Percentiles rank a stretch among this genome's conserved stretches.
phyloP scores from a whole-genome alignment of 208 protist genomes.

The Trypanosomatidae sp. region DNA sequence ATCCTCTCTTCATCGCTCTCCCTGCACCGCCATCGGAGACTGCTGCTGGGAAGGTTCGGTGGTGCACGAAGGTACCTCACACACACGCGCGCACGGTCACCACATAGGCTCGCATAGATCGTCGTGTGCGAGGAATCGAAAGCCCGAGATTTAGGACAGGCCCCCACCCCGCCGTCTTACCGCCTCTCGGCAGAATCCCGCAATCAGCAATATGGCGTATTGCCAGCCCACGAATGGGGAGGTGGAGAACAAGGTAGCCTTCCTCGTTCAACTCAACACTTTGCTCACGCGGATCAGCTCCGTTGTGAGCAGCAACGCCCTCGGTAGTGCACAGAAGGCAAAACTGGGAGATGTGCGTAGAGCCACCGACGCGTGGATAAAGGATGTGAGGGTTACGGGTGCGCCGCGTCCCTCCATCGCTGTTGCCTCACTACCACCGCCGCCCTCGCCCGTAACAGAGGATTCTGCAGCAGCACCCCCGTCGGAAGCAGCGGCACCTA shows the following conservation, averaged over 20 bases:
- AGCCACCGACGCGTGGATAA: constrained; percentile 54
- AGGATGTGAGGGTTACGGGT: constrained; percentile 39
- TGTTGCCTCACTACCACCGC: constrained; percentile 1
- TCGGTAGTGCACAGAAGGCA: constrained; percentile 47
- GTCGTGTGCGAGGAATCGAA: background rate
- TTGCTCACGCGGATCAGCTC: constrained; percentile 58
- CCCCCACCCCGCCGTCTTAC: background rate
- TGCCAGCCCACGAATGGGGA: constrained; percentile 31
- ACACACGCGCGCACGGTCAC: background rate
- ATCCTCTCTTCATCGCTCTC: background rate
- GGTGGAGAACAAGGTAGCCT: constrained; percentile 75
- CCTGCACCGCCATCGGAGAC: background rate
- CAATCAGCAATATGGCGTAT: constrained; percentile 21
- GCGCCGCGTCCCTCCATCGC: constrained; percentile 35
- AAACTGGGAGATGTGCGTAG: constrained; percentile 47
- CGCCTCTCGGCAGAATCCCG: background rate
- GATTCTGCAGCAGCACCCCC: background rate
- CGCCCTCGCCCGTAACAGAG: background rate
- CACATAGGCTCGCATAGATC: background rate
- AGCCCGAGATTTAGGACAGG: background rate
- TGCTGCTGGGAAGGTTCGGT: background rate
- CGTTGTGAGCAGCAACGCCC: constrained; percentile 41
- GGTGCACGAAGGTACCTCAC: background rate
- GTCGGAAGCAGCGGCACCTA: background rate
- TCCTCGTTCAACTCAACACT: constrained; percentile 75